phyloP scores from a whole-genome alignment of 495 filamentous ascomycete species.

The Polyplosphaeria fusca region DNA sequence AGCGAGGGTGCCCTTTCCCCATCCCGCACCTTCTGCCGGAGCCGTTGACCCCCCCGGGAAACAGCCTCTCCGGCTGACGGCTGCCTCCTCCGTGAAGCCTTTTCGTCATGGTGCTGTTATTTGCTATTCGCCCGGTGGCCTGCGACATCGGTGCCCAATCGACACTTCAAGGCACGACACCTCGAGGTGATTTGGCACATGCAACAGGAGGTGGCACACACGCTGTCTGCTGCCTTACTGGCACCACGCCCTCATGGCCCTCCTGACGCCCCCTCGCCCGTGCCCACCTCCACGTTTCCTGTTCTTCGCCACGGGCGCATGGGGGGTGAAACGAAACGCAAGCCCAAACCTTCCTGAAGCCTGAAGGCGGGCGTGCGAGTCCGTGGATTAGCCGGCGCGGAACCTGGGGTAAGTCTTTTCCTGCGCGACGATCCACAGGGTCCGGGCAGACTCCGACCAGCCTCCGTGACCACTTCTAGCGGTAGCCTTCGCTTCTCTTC shows the following conservation, averaged over 20 bases:
- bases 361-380: conserved; percentile 6
- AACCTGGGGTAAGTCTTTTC: conserved; percentile 32
- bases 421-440: background rate
- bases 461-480: too few species aligned
- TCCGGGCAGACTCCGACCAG: too few species aligned
- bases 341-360: conserved; percentile 15
- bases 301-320: background rate
- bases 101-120: conserved; percentile 7
- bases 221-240: background rate
- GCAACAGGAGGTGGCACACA: background rate
- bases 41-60: conserved; percentile 1
- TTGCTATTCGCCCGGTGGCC: background rate
- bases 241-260: background rate
- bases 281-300: background rate
- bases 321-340: conserved; percentile 19
- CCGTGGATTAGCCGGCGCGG: conserved; percentile 24
- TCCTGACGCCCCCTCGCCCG: background rate
- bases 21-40: conserved; percentile 21
- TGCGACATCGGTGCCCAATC: background rate
- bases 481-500: too few species aligned
- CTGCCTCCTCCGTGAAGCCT: conserved; percentile 4
- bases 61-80: conserved; percentile 13
- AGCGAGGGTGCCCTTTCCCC: background rate
- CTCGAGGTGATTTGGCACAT: conserved; percentile 4
- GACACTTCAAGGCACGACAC: background rate